These are phyloP conservation scores for Calonectria hongkongensis DNA, from an alignment of 2,329 filamentous ascomycete genomes.

Conservation along the genomic window DNA sequence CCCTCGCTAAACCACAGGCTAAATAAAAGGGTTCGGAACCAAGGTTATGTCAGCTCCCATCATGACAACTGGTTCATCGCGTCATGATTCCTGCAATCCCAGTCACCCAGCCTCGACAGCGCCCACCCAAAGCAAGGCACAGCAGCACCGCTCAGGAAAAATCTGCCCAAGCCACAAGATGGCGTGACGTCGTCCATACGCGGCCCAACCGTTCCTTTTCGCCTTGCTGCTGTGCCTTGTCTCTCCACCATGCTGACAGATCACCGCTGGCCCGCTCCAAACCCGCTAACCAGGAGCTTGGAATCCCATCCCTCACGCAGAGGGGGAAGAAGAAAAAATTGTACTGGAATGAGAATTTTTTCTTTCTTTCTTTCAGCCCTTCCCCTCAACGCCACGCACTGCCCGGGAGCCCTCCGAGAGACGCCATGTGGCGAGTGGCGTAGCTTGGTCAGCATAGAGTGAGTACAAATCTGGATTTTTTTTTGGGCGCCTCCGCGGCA, in stretches of 20 bases:
- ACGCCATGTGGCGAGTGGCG: constrained; percentile 30
- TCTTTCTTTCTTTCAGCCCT: constrained; percentile 15
- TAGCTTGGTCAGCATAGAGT: constrained; percentile 8
- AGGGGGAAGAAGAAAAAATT: background rate
- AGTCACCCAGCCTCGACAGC: background rate
- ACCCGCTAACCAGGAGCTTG: constrained; percentile 17
- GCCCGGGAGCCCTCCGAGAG: constrained; percentile 4
- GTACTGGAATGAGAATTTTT: background rate
- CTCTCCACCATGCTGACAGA: constrained; percentile 18
- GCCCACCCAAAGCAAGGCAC: background rate
- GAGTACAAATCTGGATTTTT: constrained; percentile 9
- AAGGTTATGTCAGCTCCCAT: constrained; percentile 9
- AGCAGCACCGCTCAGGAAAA: background rate
- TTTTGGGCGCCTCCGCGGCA: background rate
- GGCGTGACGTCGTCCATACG: background rate
- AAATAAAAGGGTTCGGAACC: background rate
- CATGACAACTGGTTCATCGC: constrained; percentile 12
- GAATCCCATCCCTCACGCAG: background rate
- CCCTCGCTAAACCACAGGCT: constrained; percentile 1
- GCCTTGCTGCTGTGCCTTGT: constrained; percentile 2
- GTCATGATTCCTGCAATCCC: constrained; percentile 12
- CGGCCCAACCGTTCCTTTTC: constrained; percentile 14
- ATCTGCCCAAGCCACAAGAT: background rate
- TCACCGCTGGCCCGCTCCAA: background rate
- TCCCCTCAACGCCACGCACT: background rate